These are phyloP conservation scores for Parsonsia alboflavescens DNA, from an alignment of 257 asterid species.

Conservation along the genomic window DNA sequence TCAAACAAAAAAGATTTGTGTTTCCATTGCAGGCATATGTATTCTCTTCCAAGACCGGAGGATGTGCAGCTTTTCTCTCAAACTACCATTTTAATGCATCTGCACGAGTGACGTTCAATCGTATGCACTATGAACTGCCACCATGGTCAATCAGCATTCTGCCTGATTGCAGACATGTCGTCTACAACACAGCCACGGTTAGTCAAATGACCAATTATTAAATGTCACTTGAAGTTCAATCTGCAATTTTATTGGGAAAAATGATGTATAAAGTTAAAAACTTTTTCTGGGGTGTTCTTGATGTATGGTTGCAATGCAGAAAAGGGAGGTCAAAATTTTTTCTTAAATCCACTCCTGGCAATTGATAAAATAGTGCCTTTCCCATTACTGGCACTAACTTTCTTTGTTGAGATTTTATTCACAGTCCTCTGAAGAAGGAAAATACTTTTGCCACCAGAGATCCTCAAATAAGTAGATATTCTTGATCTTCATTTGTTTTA, in stretches of 20 bases:
- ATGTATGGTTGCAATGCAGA: not conserved
- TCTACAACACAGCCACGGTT: constrained; percentile 79
- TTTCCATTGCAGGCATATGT: constrained; percentile 54
- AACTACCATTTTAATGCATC: constrained; percentile 55
- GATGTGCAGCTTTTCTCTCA: constrained; percentile 80
- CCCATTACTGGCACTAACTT: not conserved
- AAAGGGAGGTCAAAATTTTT: not conserved
- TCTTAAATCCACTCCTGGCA: not conserved
- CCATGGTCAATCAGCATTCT: constrained; percentile 97
- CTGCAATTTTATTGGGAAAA: not conserved
- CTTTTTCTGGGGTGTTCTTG: not conserved
- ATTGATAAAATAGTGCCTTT: not conserved
- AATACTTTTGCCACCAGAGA: not conserved
- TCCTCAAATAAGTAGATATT: not conserved
- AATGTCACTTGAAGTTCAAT: not conserved
- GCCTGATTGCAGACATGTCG: constrained; percentile 70
- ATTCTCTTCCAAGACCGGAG: constrained; percentile 59
- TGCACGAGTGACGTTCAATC: constrained; percentile 63
- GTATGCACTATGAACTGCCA: constrained; percentile 64
- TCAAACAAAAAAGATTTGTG: not conserved
- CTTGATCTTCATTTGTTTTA: not conserved
- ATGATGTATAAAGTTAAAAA: not conserved
- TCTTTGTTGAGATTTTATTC: not conserved
- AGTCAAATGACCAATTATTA: constrained; percentile 16
- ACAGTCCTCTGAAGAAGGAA: not conserved